Conservation (phyloP, 179 eudicot species). For the Silene coronaria region DNA sequence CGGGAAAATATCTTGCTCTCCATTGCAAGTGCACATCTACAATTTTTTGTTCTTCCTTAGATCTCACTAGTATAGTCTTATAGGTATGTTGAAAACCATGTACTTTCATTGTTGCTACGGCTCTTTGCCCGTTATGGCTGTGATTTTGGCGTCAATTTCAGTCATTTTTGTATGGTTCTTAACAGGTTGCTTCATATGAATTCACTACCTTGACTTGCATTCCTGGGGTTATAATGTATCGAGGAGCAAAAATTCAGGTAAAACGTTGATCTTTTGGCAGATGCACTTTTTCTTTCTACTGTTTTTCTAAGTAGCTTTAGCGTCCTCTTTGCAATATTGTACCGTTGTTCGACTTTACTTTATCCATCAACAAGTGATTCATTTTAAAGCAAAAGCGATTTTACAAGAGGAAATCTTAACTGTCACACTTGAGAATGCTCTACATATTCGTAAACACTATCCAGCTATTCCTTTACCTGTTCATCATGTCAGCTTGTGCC, state of each 20-base stretch:
- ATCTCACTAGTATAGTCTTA: not conserved
- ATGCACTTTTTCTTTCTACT: not conserved
- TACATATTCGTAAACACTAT: not conserved
- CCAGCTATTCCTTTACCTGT: not conserved
- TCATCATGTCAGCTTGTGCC: not conserved
- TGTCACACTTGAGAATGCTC: not conserved
- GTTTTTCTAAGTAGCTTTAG: not conserved
- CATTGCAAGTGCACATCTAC: not conserved
- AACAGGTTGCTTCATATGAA: conserved; percentile 96
- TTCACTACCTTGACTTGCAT: conserved; percentile 98
- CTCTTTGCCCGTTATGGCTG: not conserved
- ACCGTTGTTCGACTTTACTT: not conserved
- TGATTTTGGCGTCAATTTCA: conserved; percentile 3
- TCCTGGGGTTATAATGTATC: conserved; percentile 90
- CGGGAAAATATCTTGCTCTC: not conserved
- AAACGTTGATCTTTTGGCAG: not conserved
- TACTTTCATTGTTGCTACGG: not conserved
- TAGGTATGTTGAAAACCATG: not conserved
- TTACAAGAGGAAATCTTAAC: no score
- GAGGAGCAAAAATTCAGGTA: conserved; percentile 99
- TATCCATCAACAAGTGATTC: not conserved
- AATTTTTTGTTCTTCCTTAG: not conserved
- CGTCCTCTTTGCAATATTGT: not conserved
- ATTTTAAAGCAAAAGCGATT: not conserved
- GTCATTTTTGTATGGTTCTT: conserved; percentile 10